Conservation (phyloP, 495 filamentous ascomycete species). For the Cercophora sp. region DNA sequence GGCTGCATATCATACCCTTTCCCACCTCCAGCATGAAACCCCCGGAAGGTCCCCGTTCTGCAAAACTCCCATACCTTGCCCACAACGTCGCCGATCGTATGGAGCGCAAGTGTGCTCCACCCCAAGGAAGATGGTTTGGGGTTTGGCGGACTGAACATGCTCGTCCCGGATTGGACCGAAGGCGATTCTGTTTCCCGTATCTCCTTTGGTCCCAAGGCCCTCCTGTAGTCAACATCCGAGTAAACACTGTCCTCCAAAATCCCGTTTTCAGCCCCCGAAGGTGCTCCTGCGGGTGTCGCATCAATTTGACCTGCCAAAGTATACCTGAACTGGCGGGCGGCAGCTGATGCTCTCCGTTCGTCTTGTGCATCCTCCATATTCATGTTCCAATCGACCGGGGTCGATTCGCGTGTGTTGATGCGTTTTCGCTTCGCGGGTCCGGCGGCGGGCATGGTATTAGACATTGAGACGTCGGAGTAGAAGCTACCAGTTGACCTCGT, state of each 20-base stretch:
- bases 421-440: slow-evolving; percentile 41
- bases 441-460: slow-evolving; percentile 16
- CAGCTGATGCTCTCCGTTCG: slow-evolving; percentile 13
- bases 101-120: slow-evolving; percentile 45
- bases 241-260: slow-evolving; percentile 49
- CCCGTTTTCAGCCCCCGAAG: slow-evolving; percentile 44
- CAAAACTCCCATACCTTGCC: slow-evolving; percentile 83
- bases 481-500: slow-evolving; percentile 52
- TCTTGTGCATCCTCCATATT: slow-evolving; percentile 25
- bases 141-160: background rate
- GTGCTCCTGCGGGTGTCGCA: slow-evolving; percentile 47
- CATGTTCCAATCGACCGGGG: slow-evolving; percentile 32
- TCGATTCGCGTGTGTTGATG: slow-evolving; percentile 29
- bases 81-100: slow-evolving; percentile 53
- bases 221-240: slow-evolving; percentile 52
- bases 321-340: slow-evolving; percentile 28
- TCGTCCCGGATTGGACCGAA: slow-evolving; percentile 7
- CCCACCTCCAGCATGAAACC: slow-evolving; percentile 83
- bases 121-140: slow-evolving; percentile 13
- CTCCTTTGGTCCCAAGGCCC: slow-evolving; percentile 38
- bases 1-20: slow-evolving; percentile 53
- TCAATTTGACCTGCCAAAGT: slow-evolving; percentile 62
- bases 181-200: slow-evolving; percentile 26
- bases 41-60: slow-evolving; percentile 65
- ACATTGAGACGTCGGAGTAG: slow-evolving; percentile 38